These are phyloP conservation scores for Encephalitozoon intestinalis DNA, from an alignment of 371 early-diverging fungal genomes.

Conservation along the genomic window DNA sequence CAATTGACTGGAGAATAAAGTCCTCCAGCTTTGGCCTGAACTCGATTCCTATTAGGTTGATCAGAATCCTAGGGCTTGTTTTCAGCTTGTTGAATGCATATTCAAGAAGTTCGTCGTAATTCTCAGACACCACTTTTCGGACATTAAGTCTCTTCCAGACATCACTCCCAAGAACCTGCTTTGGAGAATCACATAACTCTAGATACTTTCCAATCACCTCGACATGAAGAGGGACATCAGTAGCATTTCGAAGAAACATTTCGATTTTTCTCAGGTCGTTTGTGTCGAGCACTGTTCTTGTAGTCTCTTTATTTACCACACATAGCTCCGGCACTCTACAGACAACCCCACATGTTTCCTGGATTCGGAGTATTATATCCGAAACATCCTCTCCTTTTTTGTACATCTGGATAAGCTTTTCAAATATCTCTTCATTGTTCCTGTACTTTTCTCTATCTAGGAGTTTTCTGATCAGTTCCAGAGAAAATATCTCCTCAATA, in stretches of 20 bases:
- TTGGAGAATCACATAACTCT: background rate
- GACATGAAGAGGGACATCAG: background rate
- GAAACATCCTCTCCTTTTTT: background rate
- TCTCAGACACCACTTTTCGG: background rate
- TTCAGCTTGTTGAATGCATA: background rate
- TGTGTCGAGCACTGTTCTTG: background rate
- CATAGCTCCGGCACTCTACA: background rate
- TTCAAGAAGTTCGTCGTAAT: conserved; percentile 1
- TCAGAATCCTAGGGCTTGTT: background rate
- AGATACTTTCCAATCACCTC: conserved; percentile 6
- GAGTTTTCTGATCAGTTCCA: background rate
- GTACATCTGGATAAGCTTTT: background rate
- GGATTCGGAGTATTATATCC: background rate
- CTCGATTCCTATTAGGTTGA: conserved; percentile 6
- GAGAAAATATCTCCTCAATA: background rate
- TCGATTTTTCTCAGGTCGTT: background rate
- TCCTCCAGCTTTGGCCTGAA: background rate
- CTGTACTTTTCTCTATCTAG: background rate
- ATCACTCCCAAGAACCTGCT: background rate
- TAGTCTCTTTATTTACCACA: background rate
- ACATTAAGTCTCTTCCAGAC: background rate
- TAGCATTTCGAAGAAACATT: background rate
- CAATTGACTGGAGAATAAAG: background rate
- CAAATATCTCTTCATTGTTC: background rate
- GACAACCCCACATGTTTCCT: background rate